Base-by-base conservation (phyloP, 768 basidiomycete species). In the Trametes gibbosa region DNA sequence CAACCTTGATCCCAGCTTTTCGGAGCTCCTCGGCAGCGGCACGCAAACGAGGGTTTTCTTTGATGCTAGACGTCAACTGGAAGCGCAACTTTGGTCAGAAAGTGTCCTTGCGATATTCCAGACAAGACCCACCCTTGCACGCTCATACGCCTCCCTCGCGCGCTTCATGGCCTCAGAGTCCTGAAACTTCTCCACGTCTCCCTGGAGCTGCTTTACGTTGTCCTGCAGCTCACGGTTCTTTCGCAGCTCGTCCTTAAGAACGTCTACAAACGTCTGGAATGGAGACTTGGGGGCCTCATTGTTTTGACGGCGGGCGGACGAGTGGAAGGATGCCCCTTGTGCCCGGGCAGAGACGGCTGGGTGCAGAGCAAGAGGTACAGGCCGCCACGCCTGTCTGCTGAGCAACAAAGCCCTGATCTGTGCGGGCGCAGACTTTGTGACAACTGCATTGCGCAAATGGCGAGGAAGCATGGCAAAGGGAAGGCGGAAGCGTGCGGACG, bases 151-250 rank as follows among this genome's bases (percentile, higher is more conserved):
- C 50, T 91, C 94, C 70, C 82, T 84, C 1, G 95, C 95, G 67
- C 81, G 83, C 77, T 92, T 93, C 93, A 99, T 88, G 14, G 95
- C 89, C 70, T 96, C 94, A 53, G 92, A 94, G 72, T 98, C 97
- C 78, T 98, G 95, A 49, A 98, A 75, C 76, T 97, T 97, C 76
- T 93, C 92, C 37, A 97, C 96, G 73, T 98, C 95, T 62, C 97
- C 97, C 75, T 96, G 93, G 17, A 99, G 81, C 75, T 97, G 93
- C 77, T 95, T 95, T 48, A 98, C 89, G 74, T 96, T 96, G 34
- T 98, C 95, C 76, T 96, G 93, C 50, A 97, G 79, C 72, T 96
- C 95, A 63, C 94, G 77, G 70, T 92, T 96, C 80, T 98, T 98
- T 71, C 84, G 81, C 45, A 99, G 75, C 75, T 99, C 97, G 53